These are phyloP conservation scores for Schizothecium vesticola DNA, from an alignment of 495 filamentous ascomycete genomes.

Conservation along the genomic window DNA sequence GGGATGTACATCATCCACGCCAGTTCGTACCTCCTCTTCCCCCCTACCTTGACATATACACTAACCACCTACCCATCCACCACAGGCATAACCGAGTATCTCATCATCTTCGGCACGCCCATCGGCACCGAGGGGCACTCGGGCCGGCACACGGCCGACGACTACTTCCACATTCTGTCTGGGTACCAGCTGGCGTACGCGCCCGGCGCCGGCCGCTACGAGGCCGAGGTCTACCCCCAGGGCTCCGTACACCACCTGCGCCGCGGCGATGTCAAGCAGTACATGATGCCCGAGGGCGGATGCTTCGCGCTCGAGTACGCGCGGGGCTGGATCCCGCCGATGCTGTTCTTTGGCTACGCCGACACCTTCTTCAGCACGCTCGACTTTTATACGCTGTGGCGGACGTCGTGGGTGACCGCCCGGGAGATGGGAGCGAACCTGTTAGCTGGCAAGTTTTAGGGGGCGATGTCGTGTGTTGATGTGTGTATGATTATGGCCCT, in stretches of 20 bases:
- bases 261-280: slow-evolving; percentile 77
- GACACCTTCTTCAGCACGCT: slow-evolving; percentile 71
- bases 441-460: slow-evolving; percentile 63
- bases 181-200: slow-evolving; percentile 69
- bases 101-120: slow-evolving; percentile 80
- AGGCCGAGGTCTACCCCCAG: slow-evolving; percentile 67
- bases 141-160: slow-evolving; percentile 80
- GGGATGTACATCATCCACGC: slow-evolving; percentile 87
- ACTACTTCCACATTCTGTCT: slow-evolving; percentile 85
- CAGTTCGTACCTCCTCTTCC: slow-evolving; percentile 34
- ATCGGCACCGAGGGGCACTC: slow-evolving; percentile 84
- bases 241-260: slow-evolving; percentile 72
- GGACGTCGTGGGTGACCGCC: slow-evolving; percentile 62
- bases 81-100: slow-evolving; percentile 60
- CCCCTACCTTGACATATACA: too few species aligned
- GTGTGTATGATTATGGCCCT: neutral
- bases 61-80: neutral
- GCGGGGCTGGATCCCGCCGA: slow-evolving; percentile 83
- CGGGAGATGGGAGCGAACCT: slow-evolving; percentile 70
- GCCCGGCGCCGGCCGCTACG: slow-evolving; percentile 53
- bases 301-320: slow-evolving; percentile 89
- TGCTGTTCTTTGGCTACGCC: slow-evolving; percentile 82
- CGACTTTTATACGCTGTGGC: slow-evolving; percentile 74
- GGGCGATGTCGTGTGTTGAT: neutral
- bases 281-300: slow-evolving; percentile 63